Percentiles rank a stretch among this genome's conserved stretches.
phyloP scores from a whole-genome alignment of 495 filamentous ascomycete genomes.

The Extremus antarcticus region DNA sequence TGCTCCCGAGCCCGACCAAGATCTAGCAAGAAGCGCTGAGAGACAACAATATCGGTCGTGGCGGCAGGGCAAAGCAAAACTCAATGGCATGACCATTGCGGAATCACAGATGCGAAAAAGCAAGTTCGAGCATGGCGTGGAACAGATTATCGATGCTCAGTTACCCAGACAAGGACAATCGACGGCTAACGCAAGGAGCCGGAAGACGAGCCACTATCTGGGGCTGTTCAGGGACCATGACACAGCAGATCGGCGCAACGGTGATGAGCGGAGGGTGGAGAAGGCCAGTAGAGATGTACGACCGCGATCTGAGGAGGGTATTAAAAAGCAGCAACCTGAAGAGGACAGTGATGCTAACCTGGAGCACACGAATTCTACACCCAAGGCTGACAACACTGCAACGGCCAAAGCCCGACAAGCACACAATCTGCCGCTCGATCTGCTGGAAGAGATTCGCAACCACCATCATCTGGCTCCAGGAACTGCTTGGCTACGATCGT shows the following conservation, averaged over 20 bases:
- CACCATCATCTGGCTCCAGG: constrained; percentile 46
- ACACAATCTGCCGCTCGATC: constrained; percentile 35
- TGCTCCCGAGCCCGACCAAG: neutral
- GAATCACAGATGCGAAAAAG: constrained; percentile 16
- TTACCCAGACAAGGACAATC: constrained; percentile 58
- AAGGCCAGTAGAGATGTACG: neutral
- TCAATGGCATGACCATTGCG: constrained; percentile 16
- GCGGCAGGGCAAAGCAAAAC: constrained; percentile 30
- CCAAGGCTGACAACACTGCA: neutral
- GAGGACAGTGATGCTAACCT: neutral
- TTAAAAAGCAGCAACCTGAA: neutral
- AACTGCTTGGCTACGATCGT: constrained; percentile 39
- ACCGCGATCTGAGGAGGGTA: constrained; percentile 21
- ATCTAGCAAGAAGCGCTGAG: constrained; percentile 9
- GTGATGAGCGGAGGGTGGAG: constrained; percentile 1
- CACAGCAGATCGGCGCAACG: constrained; percentile 30
- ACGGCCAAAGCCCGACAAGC: neutral
- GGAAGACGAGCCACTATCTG: constrained; percentile 87
- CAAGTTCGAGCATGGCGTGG: constrained; percentile 42
- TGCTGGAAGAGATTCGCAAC: constrained; percentile 55
- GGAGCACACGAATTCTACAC: neutral
- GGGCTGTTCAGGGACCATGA: constrained; percentile 90
- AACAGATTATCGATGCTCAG: constrained; percentile 75
- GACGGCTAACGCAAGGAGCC: constrained; percentile 63
- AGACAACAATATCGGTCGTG: constrained; percentile 30